These are phyloP conservation scores for Aspergillus ustus DNA, from an alignment of 2,329 filamentous ascomycete species.

Conservation along the genomic window DNA sequence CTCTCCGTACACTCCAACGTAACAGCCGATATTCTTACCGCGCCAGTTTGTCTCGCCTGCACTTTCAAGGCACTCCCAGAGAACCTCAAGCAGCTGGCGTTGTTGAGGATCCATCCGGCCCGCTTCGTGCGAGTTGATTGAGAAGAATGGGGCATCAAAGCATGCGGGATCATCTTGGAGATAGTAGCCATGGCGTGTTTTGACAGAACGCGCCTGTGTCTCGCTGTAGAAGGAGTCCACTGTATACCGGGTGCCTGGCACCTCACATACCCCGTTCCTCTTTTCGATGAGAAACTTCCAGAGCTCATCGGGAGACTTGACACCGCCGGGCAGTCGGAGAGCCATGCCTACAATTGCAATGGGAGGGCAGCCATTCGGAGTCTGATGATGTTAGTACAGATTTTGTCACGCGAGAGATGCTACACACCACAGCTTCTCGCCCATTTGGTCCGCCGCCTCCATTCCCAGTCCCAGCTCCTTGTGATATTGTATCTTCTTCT, in stretches of 20 bases:
- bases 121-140: constrained; percentile 21
- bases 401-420: too few species aligned
- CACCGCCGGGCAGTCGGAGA: constrained; percentile 27
- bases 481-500: not conserved
- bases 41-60: constrained; percentile 32
- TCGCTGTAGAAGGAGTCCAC: constrained; percentile 28
- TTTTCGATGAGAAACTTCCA: constrained; percentile 28
- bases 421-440: not conserved
- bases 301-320: constrained; percentile 21
- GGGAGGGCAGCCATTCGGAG: not conserved
- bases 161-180: constrained; percentile 33
- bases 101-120: constrained; percentile 39
- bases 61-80: constrained; percentile 38
- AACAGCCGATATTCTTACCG: constrained; percentile 38
- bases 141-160: constrained; percentile 36
- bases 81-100: constrained; percentile 36
- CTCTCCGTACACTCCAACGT: constrained; percentile 29
- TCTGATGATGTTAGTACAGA: not conserved
- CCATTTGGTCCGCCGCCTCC: not conserved
- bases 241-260: constrained; percentile 30
- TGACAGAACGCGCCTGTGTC: constrained; percentile 13
- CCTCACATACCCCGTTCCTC: constrained; percentile 20
- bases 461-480: not conserved
- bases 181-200: constrained; percentile 32
- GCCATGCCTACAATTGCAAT: constrained; percentile 16